Percentiles rank a stretch among this genome's conserved stretches.
Evolutionary conservation across 768 basidiomycete genomes (phyloP).

Genomic region (Kwoniella bestiolae): DNA sequence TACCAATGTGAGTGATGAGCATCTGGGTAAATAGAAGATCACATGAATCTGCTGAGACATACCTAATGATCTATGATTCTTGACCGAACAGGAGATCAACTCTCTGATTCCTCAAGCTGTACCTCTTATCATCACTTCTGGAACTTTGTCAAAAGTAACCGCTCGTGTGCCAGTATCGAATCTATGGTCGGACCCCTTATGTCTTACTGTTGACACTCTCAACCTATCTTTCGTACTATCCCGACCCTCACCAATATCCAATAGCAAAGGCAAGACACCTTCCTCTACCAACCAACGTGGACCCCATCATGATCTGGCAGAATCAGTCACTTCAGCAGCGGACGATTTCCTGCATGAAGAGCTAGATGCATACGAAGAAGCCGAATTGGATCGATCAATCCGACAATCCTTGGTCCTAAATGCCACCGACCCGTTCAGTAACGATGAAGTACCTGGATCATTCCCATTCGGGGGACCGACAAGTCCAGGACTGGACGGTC

Average conservation of each 20-base stretch:
- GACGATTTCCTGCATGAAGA: conserved; percentile 86
- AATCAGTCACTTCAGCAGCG: conserved; percentile 81
- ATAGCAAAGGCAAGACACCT: conserved; percentile 57
- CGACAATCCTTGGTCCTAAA: conserved; percentile 60
- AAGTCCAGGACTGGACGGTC: background rate
- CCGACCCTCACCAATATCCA: conserved; percentile 2
- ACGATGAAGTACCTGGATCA: conserved; percentile 43
- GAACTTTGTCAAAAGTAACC: conserved; percentile 73
- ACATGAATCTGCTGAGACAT: no score
- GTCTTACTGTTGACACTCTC: conserved; percentile 47
- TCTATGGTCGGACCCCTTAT: conserved; percentile 48
- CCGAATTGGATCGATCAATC: conserved; percentile 71
- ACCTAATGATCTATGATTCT: no score
- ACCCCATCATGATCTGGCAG: conserved; percentile 63
- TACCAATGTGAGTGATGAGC: conserved; percentile 66
- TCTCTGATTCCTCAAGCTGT: conserved; percentile 64
- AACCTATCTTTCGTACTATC: conserved; percentile 40
- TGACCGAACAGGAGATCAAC: conserved; percentile 72
- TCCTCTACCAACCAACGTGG: background rate
- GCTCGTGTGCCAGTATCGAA: conserved; percentile 69
- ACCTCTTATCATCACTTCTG: conserved; percentile 71
- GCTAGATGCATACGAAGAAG: conserved; percentile 72
- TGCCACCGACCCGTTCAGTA: conserved; percentile 41
- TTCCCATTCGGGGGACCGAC: conserved; percentile 30
- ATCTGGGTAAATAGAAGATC: no score